These are phyloP conservation scores for Phytophthora syringae DNA, from an alignment of 352 stramenopile genomes.

Conservation along the genomic window DNA sequence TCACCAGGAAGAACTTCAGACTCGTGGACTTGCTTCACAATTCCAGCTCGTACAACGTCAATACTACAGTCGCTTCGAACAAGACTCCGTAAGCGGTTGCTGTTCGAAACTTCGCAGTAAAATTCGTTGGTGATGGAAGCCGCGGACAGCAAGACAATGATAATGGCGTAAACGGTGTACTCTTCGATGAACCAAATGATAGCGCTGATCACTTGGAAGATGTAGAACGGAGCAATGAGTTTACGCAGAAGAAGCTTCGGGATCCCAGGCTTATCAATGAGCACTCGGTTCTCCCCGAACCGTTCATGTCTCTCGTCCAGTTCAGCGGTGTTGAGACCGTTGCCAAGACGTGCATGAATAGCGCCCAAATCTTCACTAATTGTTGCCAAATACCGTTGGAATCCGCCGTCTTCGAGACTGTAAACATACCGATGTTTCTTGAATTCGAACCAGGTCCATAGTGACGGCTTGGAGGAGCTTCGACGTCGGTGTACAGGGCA, in stretches of 20 bases:
- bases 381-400: constrained; percentile 60
- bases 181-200: constrained; percentile 54
- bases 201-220: constrained; percentile 66
- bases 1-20: constrained; percentile 58
- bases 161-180: constrained; percentile 57
- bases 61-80: constrained; percentile 46
- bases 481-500: constrained; percentile 23
- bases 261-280: constrained; percentile 47
- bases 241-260: constrained; percentile 58
- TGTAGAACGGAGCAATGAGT: constrained; percentile 62
- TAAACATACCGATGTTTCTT: constrained; percentile 78
- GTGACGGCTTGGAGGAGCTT: neutral
- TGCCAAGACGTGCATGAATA: constrained; percentile 34
- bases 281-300: constrained; percentile 60
- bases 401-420: constrained; percentile 52
- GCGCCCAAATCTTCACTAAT: constrained; percentile 41
- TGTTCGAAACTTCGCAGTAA: constrained; percentile 54
- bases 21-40: constrained; percentile 29
- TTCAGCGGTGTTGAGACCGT: constrained; percentile 27
- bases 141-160: constrained; percentile 54
- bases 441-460: constrained; percentile 75
- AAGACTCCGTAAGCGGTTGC: constrained; percentile 44
- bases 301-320: constrained; percentile 33
- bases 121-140: constrained; percentile 59
- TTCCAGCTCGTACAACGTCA: constrained; percentile 31